Percentiles rank a stretch among this genome's conserved stretches.
Evolutionary conservation across 148 eudicot species (phyloP).

Genomic region (Gaultheria prostrata): DNA sequence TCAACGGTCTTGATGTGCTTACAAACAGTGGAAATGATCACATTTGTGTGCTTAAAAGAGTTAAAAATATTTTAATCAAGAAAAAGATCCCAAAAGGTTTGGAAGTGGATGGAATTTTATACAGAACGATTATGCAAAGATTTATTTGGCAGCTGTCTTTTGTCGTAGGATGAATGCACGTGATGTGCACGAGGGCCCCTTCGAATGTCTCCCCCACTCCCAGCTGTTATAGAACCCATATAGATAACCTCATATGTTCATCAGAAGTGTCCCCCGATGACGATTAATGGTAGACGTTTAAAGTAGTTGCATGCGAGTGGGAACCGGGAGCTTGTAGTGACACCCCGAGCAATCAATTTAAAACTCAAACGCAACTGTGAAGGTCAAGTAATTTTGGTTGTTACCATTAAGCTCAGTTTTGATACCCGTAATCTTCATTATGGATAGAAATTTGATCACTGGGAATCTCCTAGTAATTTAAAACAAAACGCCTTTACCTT

Average conservation of each 20-base stretch:
- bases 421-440: too few relatives aligned
- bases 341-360: too few relatives aligned
- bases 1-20: too few relatives aligned
- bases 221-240: neutral
- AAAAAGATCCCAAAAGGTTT: neutral
- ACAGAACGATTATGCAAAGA: neutral
- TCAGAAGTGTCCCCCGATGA: neutral
- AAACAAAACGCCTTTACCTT: neutral
- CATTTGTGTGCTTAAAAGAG: too few relatives aligned
- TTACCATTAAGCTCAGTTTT: too few relatives aligned
- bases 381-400: too few relatives aligned
- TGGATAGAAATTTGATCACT: neutral
- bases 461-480: too few relatives aligned
- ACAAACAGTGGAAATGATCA: too few relatives aligned
- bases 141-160: conserved; percentile 7
- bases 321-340: too few relatives aligned
- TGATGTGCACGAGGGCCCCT: conserved; percentile 23
- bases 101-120: neutral
- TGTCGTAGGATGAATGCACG: conserved; percentile 13
- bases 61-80: neutral
- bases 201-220: conserved; percentile 10
- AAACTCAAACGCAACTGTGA: too few relatives aligned
- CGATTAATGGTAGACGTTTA: neutral
- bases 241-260: neutral
- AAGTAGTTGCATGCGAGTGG: too few relatives aligned